Evolutionary conservation across 2,329 filamentous ascomycete genomes (phyloP).

Genomic region (Alternaria hordeiaustralica): DNA sequence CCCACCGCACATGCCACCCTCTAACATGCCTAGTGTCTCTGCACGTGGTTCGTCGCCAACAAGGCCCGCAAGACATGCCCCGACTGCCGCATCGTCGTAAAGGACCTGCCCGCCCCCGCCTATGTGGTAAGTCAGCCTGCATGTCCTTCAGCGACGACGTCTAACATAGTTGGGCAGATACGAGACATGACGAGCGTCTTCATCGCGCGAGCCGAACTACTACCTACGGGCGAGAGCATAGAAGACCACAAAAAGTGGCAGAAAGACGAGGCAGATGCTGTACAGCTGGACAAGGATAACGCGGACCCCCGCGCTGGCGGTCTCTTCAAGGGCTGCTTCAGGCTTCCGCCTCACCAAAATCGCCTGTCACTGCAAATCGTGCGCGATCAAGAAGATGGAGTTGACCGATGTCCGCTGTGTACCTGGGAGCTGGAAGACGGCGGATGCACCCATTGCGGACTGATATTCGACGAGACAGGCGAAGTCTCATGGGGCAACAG

Average conservation of each 20-base stretch:
- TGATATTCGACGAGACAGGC: constrained; percentile 58
- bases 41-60: constrained; percentile 62
- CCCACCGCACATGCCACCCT: constrained; percentile 12
- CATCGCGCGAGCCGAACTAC: constrained; percentile 63
- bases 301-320: constrained; percentile 59
- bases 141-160: not conserved
- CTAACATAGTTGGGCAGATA: constrained; percentile 53
- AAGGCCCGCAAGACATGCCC: constrained; percentile 70
- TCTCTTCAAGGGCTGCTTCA: constrained; percentile 69
- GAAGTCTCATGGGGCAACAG: constrained; percentile 48
- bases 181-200: constrained; percentile 70
- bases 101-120: constrained; percentile 66
- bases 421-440: constrained; percentile 69
- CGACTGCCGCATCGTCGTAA: constrained; percentile 68
- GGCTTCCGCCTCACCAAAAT: constrained; percentile 28
- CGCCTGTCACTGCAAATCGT: constrained; percentile 50
- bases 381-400: constrained; percentile 64
- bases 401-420: constrained; percentile 68
- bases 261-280: constrained; percentile 64
- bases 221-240: constrained; percentile 68
- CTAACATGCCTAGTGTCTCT: constrained; percentile 58
- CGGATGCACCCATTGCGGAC: constrained; percentile 60
- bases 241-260: constrained; percentile 66
- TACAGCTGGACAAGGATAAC: constrained; percentile 67
- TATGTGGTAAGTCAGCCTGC: constrained; percentile 61